These are phyloP conservation scores for Chrysoporthe deuterocubensis DNA, from an alignment of 2,329 filamentous ascomycete species.

Conservation along the genomic window DNA sequence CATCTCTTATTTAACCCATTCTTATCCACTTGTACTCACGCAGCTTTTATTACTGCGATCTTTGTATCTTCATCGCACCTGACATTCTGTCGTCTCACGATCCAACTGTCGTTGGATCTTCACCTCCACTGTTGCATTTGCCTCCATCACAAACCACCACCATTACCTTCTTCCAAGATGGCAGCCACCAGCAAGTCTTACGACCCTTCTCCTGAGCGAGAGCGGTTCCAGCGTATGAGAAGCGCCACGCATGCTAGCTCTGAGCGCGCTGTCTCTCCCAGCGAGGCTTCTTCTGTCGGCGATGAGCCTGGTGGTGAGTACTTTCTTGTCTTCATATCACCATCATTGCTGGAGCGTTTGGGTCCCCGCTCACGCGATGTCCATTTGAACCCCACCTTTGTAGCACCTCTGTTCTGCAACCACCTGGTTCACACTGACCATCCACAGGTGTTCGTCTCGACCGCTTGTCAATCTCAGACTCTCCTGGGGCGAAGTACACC, in stretches of 20 bases:
- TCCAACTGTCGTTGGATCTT: too few relatives aligned
- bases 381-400: neutral
- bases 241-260: constrained; percentile 10
- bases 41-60: neutral
- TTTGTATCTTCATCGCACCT: neutral
- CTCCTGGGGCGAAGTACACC: constrained; percentile 16
- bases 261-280: constrained; percentile 20
- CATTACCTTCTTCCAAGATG: constrained; percentile 11
- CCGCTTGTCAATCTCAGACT: constrained; percentile 6
- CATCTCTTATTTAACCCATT: neutral
- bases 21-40: neutral
- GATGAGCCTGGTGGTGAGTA: constrained; percentile 21
- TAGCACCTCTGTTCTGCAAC: neutral
- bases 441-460: constrained; percentile 23
- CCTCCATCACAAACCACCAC: neutral
- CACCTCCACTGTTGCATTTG: neutral
- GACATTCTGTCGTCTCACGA: neutral
- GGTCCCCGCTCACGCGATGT: neutral
- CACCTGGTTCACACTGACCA: neutral
- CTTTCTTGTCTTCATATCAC: neutral
- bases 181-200: constrained; percentile 19
- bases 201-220: constrained; percentile 16
- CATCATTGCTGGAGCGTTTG: neutral
- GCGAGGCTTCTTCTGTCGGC: constrained; percentile 20
- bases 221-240: constrained; percentile 22